Base-by-base conservation (phyloP, 2,329 filamentous ascomycete species). In the Orbilia quercus region DNA sequence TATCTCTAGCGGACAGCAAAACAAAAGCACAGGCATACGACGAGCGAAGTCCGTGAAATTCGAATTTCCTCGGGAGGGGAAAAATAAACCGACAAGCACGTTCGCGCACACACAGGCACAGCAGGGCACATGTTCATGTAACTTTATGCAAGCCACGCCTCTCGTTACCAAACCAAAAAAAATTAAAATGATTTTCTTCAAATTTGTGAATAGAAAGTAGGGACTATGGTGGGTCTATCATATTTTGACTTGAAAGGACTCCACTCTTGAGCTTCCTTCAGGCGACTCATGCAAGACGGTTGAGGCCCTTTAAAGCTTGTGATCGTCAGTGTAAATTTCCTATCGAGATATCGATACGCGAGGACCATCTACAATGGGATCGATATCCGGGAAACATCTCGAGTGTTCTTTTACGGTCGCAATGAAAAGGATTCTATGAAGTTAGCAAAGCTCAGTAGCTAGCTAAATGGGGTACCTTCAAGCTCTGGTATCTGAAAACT, bases 131-230 rank as follows among this genome's bases (percentile, higher is more conserved):
- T 62, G 65, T 62, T 63, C 64, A 62, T 62, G 65, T 62, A 58
- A 58, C 51, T 64, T 58, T 58, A 64, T 71, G 66, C 58, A 71
- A 58, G 66, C 50, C 66, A 63, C 50, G 47, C 48, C 45, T 44
- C 40, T 57, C 47, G 28, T 55, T 16, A 57, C 25, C 31, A 53
- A 58, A 31, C 50, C 34, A 16, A 47, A 48, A 38, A 63, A n/a
- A n/a, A n/a, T n/a, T n/a, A n/a, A n/a, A n/a, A n/a, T n/a, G n/a
- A n/a, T n/a, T n/a, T n/a, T n/a, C n/a, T n/a, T n/a, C n/a, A n/a
- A n/a, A n/a, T n/a, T n/a, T n/a, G n/a, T n/a, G n/a, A n/a, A n/a
- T n/a, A n/a, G n/a, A n/a, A n/a, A n/a, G n/a, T n/a, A n/a, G n/a
- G n/a, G n/a, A n/a, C n/a, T n/a, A n/a, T n/a, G n/a, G n/a, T n/a